These are phyloP conservation scores for Blumeria graminis DNA, from an alignment of 2,329 filamentous ascomycete genomes.

Conservation along the genomic window DNA sequence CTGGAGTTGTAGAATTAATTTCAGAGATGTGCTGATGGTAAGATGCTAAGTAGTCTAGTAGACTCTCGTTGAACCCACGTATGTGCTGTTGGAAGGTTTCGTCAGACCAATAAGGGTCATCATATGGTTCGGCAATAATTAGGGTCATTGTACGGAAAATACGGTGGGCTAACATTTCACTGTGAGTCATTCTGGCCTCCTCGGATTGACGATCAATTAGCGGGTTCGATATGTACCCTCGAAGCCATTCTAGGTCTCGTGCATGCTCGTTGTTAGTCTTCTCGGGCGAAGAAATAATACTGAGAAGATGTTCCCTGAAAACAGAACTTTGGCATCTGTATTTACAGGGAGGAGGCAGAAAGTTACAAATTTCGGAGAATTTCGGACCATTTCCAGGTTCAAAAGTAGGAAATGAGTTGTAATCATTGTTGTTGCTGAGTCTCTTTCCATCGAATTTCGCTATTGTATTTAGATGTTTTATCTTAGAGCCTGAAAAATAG, in stretches of 20 bases:
- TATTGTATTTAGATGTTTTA: neutral
- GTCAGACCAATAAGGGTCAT: constrained; percentile 5
- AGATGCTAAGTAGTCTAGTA: constrained; percentile 5
- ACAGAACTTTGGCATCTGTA: neutral
- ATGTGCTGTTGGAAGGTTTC: constrained; percentile 5
- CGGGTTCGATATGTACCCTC: constrained; percentile 1
- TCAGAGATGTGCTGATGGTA: constrained; percentile 2
- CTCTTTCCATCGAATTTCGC: neutral
- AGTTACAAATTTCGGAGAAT: constrained; percentile 11
- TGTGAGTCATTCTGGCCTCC: constrained; percentile 5
- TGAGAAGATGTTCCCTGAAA: neutral
- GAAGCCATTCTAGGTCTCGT: constrained; percentile 5
- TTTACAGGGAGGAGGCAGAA: constrained; percentile 8
- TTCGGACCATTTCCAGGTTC: constrained; percentile 7
- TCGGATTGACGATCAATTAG: neutral
- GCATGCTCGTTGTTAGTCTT: constrained; percentile 1
- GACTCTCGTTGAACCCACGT: constrained; percentile 5
- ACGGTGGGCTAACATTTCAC: constrained; percentile 7
- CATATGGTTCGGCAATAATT: constrained; percentile 7
- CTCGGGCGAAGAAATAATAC: neutral
- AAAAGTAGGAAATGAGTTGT: constrained; percentile 14
- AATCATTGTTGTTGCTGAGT: constrained; percentile 12
- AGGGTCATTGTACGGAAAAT: constrained; percentile 7
- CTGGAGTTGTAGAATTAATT: constrained; percentile 5
- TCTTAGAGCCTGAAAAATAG: neutral